phyloP scores from a whole-genome alignment of 495 filamentous ascomycete species.

The Poronia punctata region DNA sequence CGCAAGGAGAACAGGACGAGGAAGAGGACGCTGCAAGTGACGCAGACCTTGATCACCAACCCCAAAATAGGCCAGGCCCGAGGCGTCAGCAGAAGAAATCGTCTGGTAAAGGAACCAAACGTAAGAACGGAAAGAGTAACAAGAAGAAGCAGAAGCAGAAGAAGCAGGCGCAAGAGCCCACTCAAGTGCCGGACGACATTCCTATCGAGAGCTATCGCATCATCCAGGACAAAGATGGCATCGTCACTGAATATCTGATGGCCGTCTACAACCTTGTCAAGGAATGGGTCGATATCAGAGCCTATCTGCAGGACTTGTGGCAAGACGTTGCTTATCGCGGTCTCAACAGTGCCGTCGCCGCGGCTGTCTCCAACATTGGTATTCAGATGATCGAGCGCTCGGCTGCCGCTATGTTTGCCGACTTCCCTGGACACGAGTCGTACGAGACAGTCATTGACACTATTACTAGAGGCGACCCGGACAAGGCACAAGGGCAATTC shows the following conservation, averaged over 20 bases:
- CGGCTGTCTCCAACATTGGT: constrained; percentile 34
- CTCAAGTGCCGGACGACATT: constrained; percentile 19
- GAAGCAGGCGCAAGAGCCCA: background rate
- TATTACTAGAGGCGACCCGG: constrained; percentile 30
- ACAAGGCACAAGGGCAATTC: constrained; percentile 26
- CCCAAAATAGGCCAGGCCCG: constrained; percentile 1
- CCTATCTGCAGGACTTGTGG: constrained; percentile 36
- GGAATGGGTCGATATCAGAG: constrained; percentile 28
- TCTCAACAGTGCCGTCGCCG: constrained; percentile 41
- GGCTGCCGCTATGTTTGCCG: constrained; percentile 29
- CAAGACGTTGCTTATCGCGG: constrained; percentile 36
- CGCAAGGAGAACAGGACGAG: constrained; percentile 7
- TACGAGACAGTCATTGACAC: constrained; percentile 32
- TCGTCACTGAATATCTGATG: constrained; percentile 32
- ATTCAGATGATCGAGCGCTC: constrained; percentile 31
- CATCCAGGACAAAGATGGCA: constrained; percentile 28
- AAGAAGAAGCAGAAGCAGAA: constrained; percentile 13
- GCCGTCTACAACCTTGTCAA: constrained; percentile 28
- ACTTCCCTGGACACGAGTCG: constrained; percentile 36
- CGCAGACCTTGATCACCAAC: constrained; percentile 7
- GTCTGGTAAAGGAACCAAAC: constrained; percentile 35
- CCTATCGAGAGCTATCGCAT: constrained; percentile 41
- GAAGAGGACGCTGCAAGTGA: constrained; percentile 12
- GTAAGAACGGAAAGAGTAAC: constrained; percentile 25
- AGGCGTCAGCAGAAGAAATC: constrained; percentile 19